These are phyloP conservation scores for Tanacetum coccineum DNA, from an alignment of 129 eudicot genomes.

Conservation along the genomic window DNA sequence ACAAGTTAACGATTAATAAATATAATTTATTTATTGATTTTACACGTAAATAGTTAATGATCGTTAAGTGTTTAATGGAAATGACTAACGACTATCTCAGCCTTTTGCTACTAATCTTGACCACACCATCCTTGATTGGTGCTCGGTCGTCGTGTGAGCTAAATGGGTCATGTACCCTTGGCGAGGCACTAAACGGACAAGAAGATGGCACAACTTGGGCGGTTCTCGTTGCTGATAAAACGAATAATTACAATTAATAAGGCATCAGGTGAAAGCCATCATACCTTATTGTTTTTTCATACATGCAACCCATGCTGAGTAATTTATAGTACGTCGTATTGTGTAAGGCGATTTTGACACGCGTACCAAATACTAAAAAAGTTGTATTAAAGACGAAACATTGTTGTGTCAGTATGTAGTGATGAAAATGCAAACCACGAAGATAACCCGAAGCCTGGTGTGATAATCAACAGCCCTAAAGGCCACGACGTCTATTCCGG, in stretches of 20 bases:
- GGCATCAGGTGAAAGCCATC: constrained; percentile 60
- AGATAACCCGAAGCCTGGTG: constrained; percentile 65
- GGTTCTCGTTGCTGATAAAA: constrained; percentile 84
- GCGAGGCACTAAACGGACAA: constrained; percentile 28
- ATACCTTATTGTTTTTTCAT: background rate
- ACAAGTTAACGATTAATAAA: too few relatives aligned
- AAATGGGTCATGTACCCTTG: constrained; percentile 17
- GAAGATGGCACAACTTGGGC: constrained; percentile 61
- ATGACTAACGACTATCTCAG: background rate
- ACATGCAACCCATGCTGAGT: background rate
- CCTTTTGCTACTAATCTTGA: constrained; percentile 27
- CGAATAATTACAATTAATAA: constrained; percentile 60
- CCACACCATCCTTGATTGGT: constrained; percentile 17
- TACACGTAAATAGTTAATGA: too few relatives aligned
- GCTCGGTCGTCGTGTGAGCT: constrained; percentile 16
- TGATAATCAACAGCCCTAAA: constrained; percentile 64
- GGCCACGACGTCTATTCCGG: constrained; percentile 83
- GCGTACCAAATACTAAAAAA: constrained; percentile 81
- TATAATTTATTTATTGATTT: too few relatives aligned
- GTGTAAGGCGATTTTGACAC: constrained; percentile 83
- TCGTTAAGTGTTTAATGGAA: too few relatives aligned
- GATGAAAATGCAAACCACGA: constrained; percentile 72
- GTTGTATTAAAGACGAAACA: constrained; percentile 90
- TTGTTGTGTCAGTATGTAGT: constrained; percentile 78
- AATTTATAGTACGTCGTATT: background rate